These are phyloP conservation scores for Aspergillus panamensis DNA, from an alignment of 495 filamentous ascomycete genomes.

Conservation along the genomic window DNA sequence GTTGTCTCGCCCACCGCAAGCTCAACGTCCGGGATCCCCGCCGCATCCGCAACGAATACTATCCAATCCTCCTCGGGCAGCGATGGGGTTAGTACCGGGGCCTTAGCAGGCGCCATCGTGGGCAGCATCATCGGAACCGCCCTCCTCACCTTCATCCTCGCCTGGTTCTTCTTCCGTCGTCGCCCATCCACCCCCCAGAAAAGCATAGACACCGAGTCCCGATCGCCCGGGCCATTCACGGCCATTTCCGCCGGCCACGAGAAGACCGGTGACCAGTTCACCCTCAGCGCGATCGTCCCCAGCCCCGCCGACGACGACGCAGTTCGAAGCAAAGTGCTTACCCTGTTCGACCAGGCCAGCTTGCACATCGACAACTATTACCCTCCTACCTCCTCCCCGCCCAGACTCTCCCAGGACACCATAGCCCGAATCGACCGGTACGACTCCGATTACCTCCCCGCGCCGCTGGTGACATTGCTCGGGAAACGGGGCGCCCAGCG, in stretches of 20 bases:
- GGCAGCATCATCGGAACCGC: conserved; percentile 28
- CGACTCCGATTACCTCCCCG: conserved; percentile 19
- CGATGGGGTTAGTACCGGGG: conserved; percentile 15
- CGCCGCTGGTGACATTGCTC: conserved; percentile 16
- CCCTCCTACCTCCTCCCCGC: not conserved
- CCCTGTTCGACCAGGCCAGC: conserved; percentile 28
- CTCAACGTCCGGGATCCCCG: too few species aligned
- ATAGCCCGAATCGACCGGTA: conserved; percentile 11
- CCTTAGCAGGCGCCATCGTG: conserved; percentile 33
- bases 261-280: not conserved
- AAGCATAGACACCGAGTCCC: not conserved
- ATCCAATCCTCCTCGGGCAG: not conserved
- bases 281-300: conserved; percentile 9
- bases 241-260: not conserved
- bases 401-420: conserved; percentile 1
- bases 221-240: not conserved
- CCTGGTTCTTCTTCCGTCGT: conserved; percentile 25
- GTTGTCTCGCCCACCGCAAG: too few species aligned
- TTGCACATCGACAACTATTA: conserved; percentile 35
- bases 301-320: conserved; percentile 27
- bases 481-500: conserved; percentile 14
- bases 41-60: too few species aligned
- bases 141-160: conserved; percentile 28
- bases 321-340: conserved; percentile 16
- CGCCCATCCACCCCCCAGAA: conserved; percentile 7